These are phyloP conservation scores for Discostella stelligera DNA, from an alignment of 352 stramenopile genomes.

Conservation along the genomic window DNA sequence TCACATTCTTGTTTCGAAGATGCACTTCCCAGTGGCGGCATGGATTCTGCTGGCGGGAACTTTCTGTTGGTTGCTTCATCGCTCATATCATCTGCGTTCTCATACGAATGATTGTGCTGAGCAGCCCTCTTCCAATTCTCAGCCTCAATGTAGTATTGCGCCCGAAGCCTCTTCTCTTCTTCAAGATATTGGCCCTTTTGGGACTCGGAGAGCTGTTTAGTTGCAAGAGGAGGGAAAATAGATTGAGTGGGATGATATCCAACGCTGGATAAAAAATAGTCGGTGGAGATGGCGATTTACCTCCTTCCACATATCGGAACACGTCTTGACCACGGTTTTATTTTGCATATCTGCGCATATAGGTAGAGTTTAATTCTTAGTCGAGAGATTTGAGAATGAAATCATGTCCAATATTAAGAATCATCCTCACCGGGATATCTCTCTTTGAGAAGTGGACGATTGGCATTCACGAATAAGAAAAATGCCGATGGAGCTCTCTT, in stretches of 20 bases:
- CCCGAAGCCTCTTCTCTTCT: slow-evolving; percentile 29
- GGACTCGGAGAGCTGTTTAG: slow-evolving; percentile 10
- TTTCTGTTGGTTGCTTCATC: background rate
- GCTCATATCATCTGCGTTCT: slow-evolving; percentile 8
- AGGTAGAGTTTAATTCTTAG: background rate
- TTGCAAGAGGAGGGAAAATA: no score
- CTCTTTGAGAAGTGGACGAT: slow-evolving; percentile 23
- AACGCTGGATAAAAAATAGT: background rate
- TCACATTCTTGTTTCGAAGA: no score
- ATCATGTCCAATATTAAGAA: background rate
- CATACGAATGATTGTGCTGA: no score
- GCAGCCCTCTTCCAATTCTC: slow-evolving; percentile 25
- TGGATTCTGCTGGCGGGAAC: background rate
- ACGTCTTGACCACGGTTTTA: slow-evolving; percentile 29
- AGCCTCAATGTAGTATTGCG: slow-evolving; percentile 32
- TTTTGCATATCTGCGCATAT: slow-evolving; percentile 11
- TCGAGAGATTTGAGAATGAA: background rate
- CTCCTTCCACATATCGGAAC: slow-evolving; percentile 30
- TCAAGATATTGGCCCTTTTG: slow-evolving; percentile 34
- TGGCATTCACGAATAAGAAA: slow-evolving; percentile 36
- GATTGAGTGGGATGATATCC: background rate
- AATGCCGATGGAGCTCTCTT: slow-evolving; percentile 42
- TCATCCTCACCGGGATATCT: slow-evolving; percentile 20
- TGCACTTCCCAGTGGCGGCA: background rate
- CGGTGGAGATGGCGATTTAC: background rate